phyloP scores from a whole-genome alignment of 2,329 filamentous ascomycete genomes.

The Domatiomyces globalis region DNA sequence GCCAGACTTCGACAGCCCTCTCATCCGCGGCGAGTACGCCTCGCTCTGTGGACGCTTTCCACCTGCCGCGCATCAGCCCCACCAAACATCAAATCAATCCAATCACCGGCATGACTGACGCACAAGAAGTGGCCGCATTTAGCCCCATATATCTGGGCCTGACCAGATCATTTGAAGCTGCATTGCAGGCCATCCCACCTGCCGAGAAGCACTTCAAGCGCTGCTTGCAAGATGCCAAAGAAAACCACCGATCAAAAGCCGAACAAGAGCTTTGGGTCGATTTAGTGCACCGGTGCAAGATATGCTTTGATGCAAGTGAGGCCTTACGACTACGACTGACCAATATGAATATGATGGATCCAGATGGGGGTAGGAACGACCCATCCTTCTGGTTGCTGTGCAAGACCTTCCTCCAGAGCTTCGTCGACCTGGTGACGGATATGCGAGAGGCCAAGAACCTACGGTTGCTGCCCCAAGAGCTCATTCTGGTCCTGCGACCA shows the following conservation, averaged over 20 bases:
- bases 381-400: slow-evolving; percentile 55
- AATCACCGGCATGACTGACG: slow-evolving; percentile 48
- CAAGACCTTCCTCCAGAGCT: slow-evolving; percentile 41
- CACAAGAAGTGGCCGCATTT: slow-evolving; percentile 66
- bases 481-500: slow-evolving; percentile 59
- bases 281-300: slow-evolving; percentile 56
- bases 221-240: slow-evolving; percentile 49
- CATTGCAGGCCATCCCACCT: slow-evolving; percentile 55
- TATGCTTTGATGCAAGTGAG: slow-evolving; percentile 59
- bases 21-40: slow-evolving; percentile 50
- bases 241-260: slow-evolving; percentile 44
- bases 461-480: slow-evolving; percentile 46
- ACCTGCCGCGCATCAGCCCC: slow-evolving; percentile 36
- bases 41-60: slow-evolving; percentile 69
- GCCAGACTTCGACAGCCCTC: slow-evolving; percentile 26
- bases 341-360: slow-evolving; percentile 72
- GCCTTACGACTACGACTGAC: slow-evolving; percentile 59
- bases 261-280: slow-evolving; percentile 53
- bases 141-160: slow-evolving; percentile 70
- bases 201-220: slow-evolving; percentile 53
- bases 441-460: slow-evolving; percentile 34
- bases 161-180: slow-evolving; percentile 57
- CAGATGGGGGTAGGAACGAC: slow-evolving; percentile 45
- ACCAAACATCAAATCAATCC: slow-evolving; percentile 38
- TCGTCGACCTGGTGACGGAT: slow-evolving; percentile 33